Evolutionary conservation across 2,329 filamentous ascomycete species (phyloP).

Genomic region (Curvularia lunata): DNA sequence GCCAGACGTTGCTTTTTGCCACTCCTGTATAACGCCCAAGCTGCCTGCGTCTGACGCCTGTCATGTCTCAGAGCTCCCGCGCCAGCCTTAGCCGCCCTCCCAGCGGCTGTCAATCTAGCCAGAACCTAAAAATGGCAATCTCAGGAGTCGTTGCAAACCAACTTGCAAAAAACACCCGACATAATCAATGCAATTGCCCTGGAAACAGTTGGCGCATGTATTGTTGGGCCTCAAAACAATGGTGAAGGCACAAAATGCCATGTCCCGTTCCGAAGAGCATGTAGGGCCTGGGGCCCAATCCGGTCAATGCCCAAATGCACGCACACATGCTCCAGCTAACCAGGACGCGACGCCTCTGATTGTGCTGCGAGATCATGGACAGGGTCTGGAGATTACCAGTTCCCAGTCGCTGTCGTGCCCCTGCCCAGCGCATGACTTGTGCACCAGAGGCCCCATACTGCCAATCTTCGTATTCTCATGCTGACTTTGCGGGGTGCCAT

Average conservation of each 20-base stretch:
- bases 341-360: background rate
- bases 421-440: constrained; percentile 12
- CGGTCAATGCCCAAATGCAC: constrained; percentile 5
- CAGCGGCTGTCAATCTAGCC: constrained; percentile 14
- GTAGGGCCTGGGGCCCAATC: constrained; percentile 1
- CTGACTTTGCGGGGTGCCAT: background rate
- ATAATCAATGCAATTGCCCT: constrained; percentile 1
- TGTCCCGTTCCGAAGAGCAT: background rate
- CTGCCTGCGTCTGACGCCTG: constrained; percentile 1
- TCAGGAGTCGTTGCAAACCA: constrained; percentile 7
- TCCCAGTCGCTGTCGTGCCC: constrained; percentile 6
- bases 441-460: constrained; percentile 14
- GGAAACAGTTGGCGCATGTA: constrained; percentile 5
- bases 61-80: constrained; percentile 9
- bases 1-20: background rate
- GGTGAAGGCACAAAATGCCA: constrained; percentile 1
- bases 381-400: constrained; percentile 12
- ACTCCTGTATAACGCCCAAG: constrained; percentile 1
- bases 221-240: constrained; percentile 7
- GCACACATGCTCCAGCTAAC: background rate
- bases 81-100: constrained; percentile 17
- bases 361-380: constrained; percentile 1
- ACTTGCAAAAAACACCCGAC: background rate
- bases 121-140: constrained; percentile 6
- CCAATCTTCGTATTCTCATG: constrained; percentile 11